These are phyloP conservation scores for Reutealis trisperma DNA, from an alignment of 345 rosid genomes.

Conservation along the genomic window DNA sequence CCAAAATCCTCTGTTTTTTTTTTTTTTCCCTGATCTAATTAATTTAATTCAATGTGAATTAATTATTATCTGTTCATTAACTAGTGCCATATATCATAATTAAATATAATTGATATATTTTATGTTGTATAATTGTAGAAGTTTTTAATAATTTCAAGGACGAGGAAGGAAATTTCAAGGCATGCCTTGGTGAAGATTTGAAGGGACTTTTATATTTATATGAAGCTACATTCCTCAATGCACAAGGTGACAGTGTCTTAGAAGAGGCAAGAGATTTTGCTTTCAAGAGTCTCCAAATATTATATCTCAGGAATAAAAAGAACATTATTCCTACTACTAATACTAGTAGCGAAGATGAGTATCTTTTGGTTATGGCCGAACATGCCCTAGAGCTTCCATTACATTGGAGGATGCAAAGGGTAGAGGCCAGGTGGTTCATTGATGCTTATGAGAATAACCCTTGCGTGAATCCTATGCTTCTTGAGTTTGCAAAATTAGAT, in stretches of 20 bases:
- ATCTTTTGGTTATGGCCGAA: conserved; percentile 23
- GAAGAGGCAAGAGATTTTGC: conserved; percentile 21
- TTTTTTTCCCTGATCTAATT: neutral
- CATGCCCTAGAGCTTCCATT: conserved; percentile 41
- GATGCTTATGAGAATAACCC: conserved; percentile 26
- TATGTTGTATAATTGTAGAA: conserved; percentile 4
- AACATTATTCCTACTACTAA: too few species aligned
- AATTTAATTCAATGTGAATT: too few species aligned
- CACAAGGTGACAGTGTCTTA: conserved; percentile 22
- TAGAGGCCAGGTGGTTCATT: conserved; percentile 55
- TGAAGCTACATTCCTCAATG: conserved; percentile 20
- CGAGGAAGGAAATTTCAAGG: conserved; percentile 12
- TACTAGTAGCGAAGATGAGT: neutral
- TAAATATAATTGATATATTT: neutral
- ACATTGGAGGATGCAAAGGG: conserved; percentile 46
- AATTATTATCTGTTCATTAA: too few species aligned
- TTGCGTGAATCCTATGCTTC: conserved; percentile 25
- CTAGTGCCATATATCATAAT: neutral
- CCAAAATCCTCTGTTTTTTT: neutral
- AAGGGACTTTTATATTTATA: conserved; percentile 20
- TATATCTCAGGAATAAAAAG: too few species aligned
- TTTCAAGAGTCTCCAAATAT: neutral
- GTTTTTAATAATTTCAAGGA: conserved; percentile 16
- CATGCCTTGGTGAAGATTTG: conserved; percentile 7
- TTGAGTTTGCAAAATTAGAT: conserved; percentile 48